Conservation (phyloP, 176 grass and related monocot genomes). For the Musa schizocarpa region DNA sequence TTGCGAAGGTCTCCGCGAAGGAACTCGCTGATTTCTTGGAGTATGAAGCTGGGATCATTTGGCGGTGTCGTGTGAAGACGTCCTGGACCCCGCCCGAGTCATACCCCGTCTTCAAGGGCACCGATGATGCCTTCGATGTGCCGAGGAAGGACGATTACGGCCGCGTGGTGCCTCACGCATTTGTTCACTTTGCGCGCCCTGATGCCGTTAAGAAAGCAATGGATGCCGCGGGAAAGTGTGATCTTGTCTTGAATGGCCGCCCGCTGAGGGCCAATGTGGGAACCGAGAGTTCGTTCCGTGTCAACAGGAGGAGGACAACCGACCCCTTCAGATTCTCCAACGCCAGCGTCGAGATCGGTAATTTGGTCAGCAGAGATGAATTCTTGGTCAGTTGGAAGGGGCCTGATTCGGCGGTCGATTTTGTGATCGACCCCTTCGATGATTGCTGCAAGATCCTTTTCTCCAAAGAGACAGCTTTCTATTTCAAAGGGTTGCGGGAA, state of each 20-base stretch:
- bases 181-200: constrained; percentile 68
- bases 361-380: constrained; percentile 16
- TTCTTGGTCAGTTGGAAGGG: constrained; percentile 64
- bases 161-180: constrained; percentile 64
- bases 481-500: constrained; percentile 26
- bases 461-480: constrained; percentile 45
- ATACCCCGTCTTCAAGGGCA: constrained; percentile 36
- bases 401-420: constrained; percentile 31
- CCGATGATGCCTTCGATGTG: neutral
- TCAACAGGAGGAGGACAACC: constrained; percentile 30
- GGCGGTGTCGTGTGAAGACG: constrained; percentile 85
- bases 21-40: constrained; percentile 52
- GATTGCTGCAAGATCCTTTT: constrained; percentile 50
- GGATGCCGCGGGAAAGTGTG: constrained; percentile 35
- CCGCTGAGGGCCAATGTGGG: constrained; percentile 34
- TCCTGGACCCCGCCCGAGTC: constrained; percentile 67
- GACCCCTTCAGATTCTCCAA: constrained; percentile 52
- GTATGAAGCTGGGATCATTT: constrained; percentile 51
- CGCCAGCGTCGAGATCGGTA: constrained; percentile 51
- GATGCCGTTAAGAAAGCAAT: constrained; percentile 45
- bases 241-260: constrained; percentile 31
- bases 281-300: constrained; percentile 40
- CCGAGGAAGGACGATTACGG: constrained; percentile 22
- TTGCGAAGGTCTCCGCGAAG: constrained; percentile 28
- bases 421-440: constrained; percentile 72